These are phyloP conservation scores for Colletotrichum brevisporum DNA, from an alignment of 2,329 filamentous ascomycete genomes.

Conservation along the genomic window DNA sequence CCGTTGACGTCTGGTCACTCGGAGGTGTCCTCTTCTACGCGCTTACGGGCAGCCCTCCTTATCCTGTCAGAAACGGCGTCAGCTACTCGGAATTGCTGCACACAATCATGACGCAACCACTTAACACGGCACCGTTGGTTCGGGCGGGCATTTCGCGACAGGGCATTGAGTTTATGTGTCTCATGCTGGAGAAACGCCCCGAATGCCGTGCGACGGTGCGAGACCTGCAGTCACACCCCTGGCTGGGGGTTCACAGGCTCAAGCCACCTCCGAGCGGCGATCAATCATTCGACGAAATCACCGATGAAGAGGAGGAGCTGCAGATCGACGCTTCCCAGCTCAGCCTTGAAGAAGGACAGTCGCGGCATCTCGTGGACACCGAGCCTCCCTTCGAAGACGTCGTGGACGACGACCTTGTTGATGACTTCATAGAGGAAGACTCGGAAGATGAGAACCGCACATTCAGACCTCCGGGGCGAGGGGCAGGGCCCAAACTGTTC, in stretches of 20 bases:
- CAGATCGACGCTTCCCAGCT: constrained; percentile 74
- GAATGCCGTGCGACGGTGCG: constrained; percentile 80
- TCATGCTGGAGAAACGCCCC: constrained; percentile 88
- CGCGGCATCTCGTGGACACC: constrained; percentile 38
- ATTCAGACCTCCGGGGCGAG: constrained; percentile 65
- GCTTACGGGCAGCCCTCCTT: constrained; percentile 85
- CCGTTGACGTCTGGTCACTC: constrained; percentile 96
- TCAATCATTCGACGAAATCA: constrained; percentile 72
- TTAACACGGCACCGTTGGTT: constrained; percentile 77
- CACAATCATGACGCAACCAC: constrained; percentile 84
- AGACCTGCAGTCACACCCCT: constrained; percentile 79
- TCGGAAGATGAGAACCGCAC: constrained; percentile 86
- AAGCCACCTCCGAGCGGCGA: constrained; percentile 49
- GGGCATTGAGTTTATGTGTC: constrained; percentile 80
- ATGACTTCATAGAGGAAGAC: constrained; percentile 70
- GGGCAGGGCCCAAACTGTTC: constrained; percentile 60
- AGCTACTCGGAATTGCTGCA: constrained; percentile 85
- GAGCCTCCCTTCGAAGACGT: constrained; percentile 48
- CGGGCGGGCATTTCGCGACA: constrained; percentile 70
- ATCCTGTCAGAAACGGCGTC: constrained; percentile 81
- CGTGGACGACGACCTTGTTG: constrained; percentile 56
- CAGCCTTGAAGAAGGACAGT: constrained; percentile 67
- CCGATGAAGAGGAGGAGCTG: constrained; percentile 70
- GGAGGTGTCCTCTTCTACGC: constrained; percentile 92
- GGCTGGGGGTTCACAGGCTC: constrained; percentile 68